Base-by-base conservation (phyloP, 2,329 filamentous ascomycete species). In the Chalara sp. region DNA sequence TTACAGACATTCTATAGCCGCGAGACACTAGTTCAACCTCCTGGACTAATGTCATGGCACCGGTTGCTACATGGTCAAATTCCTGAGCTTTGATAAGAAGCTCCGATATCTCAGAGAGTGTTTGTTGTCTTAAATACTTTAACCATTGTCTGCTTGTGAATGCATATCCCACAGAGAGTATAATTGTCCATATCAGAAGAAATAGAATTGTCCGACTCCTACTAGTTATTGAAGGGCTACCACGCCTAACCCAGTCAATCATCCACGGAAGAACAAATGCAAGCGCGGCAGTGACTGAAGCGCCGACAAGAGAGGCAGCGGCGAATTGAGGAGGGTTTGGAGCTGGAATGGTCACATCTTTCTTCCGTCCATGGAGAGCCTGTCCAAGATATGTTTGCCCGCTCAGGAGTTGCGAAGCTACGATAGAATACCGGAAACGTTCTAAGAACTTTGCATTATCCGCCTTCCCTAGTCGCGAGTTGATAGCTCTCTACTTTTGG, bases 1-100 rank as follows among this genome's bases (percentile, higher is more conserved):
- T 2, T 32, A 72, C 83, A 67, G 69, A 89, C 83, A 96, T 76
- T 70, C 88, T 79, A 68, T 95, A 96, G 28, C 91, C 91, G 59
- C 91, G 82, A 32, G 91, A 95, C 30, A 96, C 90, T 32, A 96
- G 76, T 70, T 96, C 91, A n/a, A 96, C 90, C 69, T 96, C 91
- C 67, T 96, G 91, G 55, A 96, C 85, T 53, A 96, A 78, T 37
- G 86, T 83, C 50, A 96, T 74, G 2, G 88, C 86, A 32, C 88
- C 86, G 39, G 84, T 83, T 40, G 81, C 83, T 28, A 85, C 84
- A 40, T 84, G 81, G 68, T 96, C 90, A 60, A 95, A 89, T 46
- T 84, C 82, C 63, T 95, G 89, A 39, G 89, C 83, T 62, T 82
- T 84, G 44, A 80, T 75, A 44, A 93, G 83, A 57, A 95, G 82